These are phyloP conservation scores for Brassica cretica DNA, from an alignment of 345 rosid genomes.

Conservation along the genomic window DNA sequence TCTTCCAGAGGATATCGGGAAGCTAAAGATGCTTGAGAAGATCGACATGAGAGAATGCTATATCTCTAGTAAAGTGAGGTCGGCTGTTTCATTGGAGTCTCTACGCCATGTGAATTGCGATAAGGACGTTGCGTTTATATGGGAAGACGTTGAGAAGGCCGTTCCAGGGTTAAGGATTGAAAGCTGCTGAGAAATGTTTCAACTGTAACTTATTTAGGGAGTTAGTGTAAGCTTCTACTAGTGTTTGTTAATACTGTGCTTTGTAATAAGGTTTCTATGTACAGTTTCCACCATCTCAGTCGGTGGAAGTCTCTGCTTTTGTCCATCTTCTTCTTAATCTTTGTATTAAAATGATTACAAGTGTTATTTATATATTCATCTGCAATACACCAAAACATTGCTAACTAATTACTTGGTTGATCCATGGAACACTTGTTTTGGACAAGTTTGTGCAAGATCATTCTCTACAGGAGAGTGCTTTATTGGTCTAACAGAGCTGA, in stretches of 20 bases:
- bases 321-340: background rate
- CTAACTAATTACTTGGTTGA: background rate
- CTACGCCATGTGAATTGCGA: constrained; percentile 67
- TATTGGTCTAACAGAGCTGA: constrained; percentile 60
- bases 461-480: constrained; percentile 56
- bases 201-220: background rate
- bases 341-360: background rate
- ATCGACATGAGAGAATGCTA: constrained; percentile 93
- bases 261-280: background rate
- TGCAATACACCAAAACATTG: background rate
- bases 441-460: constrained; percentile 56
- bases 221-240: constrained; percentile 6
- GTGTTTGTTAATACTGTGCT: background rate
- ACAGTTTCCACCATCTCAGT: background rate
- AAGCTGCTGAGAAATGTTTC: constrained; percentile 65
- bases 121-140: constrained; percentile 56
- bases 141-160: constrained; percentile 56
- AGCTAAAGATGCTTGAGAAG: constrained; percentile 60
- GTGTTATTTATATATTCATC: background rate
- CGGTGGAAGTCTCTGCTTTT: no score
- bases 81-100: constrained; percentile 51
- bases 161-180: constrained; percentile 51
- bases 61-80: constrained; percentile 45
- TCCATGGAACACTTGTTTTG: constrained; percentile 29
- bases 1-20: constrained; percentile 68